A percentile compares a stretch with the other conserved stretches of the same genome.
Evolutionary conservation across 2,329 filamentous ascomycete species (phyloP).

Genomic region (Didymella glomerata): DNA sequence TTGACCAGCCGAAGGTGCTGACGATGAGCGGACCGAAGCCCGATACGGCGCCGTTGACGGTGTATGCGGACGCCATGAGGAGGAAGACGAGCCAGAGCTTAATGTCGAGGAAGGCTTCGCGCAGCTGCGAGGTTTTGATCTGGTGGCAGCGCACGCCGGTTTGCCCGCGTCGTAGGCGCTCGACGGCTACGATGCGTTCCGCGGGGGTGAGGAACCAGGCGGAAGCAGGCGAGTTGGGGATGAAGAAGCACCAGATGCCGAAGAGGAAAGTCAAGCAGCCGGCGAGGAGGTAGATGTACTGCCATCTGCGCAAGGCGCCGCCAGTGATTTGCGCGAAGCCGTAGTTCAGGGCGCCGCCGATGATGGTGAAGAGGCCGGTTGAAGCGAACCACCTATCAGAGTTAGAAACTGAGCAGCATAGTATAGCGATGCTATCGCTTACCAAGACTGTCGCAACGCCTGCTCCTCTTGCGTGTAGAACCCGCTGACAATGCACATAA

Average conservation of each 20-base stretch:
- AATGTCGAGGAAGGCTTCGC: slow-evolving; percentile 58
- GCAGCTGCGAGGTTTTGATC: slow-evolving; percentile 62
- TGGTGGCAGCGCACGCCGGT: slow-evolving; percentile 62
- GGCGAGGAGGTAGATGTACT: slow-evolving; percentile 73
- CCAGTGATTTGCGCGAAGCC: slow-evolving; percentile 51
- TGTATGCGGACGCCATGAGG: slow-evolving; percentile 62
- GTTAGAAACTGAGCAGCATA: background rate
- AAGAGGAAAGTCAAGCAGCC: slow-evolving; percentile 64
- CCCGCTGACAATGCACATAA: slow-evolving; percentile 61
- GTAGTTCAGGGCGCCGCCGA: slow-evolving; percentile 46
- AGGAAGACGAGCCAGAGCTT: slow-evolving; percentile 54
- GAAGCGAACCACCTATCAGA: slow-evolving; percentile 66
- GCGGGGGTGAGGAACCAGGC: slow-evolving; percentile 73
- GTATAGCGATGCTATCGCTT: background rate
- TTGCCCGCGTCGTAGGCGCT: slow-evolving; percentile 57
- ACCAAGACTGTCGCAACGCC: slow-evolving; percentile 64
- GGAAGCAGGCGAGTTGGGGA: slow-evolving; percentile 71
- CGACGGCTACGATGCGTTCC: slow-evolving; percentile 65
- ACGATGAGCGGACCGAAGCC: slow-evolving; percentile 52
- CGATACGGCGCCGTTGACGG: slow-evolving; percentile 59
- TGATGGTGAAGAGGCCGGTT: slow-evolving; percentile 52
- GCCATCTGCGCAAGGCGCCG: slow-evolving; percentile 62
- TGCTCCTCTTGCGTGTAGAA: slow-evolving; percentile 56
- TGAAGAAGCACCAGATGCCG: slow-evolving; percentile 71
- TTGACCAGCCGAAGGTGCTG: slow-evolving; percentile 54